These are phyloP conservation scores for Spencermartinsiella europaea DNA, from an alignment of 805 yeast species.

Conservation along the genomic window DNA sequence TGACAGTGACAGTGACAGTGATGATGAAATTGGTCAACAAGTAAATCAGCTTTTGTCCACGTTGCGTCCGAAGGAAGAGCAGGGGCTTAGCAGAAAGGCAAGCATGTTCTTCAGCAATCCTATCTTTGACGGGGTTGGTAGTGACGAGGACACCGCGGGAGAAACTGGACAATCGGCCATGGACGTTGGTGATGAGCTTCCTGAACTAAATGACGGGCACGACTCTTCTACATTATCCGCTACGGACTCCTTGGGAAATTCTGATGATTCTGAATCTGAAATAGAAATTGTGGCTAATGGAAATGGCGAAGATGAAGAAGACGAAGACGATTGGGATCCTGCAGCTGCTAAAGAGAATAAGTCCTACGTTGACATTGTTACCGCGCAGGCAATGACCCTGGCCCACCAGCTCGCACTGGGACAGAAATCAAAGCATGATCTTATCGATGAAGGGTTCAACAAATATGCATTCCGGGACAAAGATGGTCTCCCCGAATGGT, in stretches of 20 bases:
- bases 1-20: conserved; percentile 21
- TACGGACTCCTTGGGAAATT: not conserved
- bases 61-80: conserved; percentile 11
- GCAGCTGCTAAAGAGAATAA: conserved; percentile 28
- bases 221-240: not conserved
- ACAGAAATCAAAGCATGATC: conserved; percentile 74
- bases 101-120: conserved; percentile 36
- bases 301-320: conserved; percentile 30
- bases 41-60: conserved; percentile 16
- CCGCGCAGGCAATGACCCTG: conserved; percentile 95
- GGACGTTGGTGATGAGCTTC: not conserved
- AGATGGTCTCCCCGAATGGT: conserved; percentile 96
- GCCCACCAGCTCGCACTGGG: conserved; percentile 95
- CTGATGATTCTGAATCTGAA: conserved; percentile 26
- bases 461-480: conserved; percentile 86
- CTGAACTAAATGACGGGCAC: conserved; percentile 3
- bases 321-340: conserved; percentile 29
- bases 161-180: conserved; percentile 1
- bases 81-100: conserved; percentile 32
- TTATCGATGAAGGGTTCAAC: conserved; percentile 89
- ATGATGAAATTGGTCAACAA: conserved; percentile 17
- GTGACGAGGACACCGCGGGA: conserved; percentile 3
- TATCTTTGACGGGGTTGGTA: conserved; percentile 29
- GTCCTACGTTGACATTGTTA: conserved; percentile 69
- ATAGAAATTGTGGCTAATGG: conserved; percentile 29